Conservation (phyloP, 352 stramenopile genomes). For the Thalassiosira sp. region DNA sequence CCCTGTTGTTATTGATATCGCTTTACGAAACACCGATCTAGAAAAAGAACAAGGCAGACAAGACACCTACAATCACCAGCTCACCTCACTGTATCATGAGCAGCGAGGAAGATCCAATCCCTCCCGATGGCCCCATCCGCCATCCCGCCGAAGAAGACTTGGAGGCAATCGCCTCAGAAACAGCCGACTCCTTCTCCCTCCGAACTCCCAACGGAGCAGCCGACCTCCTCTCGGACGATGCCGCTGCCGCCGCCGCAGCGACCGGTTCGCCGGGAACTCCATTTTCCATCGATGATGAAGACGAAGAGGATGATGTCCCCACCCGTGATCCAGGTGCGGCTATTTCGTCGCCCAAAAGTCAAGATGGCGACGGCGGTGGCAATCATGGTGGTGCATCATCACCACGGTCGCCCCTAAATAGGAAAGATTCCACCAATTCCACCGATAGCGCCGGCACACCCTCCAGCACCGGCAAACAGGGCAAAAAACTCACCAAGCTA, state of each 20-base stretch:
- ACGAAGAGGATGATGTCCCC: conserved; percentile 12
- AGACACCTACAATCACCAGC: too few relatives aligned
- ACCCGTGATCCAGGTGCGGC: not conserved
- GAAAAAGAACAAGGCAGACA: too few relatives aligned
- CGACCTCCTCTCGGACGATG: conserved; percentile 20
- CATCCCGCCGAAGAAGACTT: conserved; percentile 21
- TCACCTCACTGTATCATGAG: too few relatives aligned
- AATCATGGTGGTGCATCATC: not conserved
- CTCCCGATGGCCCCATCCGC: too few relatives aligned
- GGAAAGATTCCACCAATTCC: too few relatives aligned
- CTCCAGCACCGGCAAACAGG: not conserved
- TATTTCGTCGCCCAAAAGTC: not conserved
- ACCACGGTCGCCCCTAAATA: too few relatives aligned
- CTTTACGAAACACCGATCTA: too few relatives aligned
- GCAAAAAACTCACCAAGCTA: conserved; percentile 17
- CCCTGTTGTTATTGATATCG: too few relatives aligned
- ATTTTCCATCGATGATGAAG: conserved; percentile 19
- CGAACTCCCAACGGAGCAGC: conserved; percentile 1
- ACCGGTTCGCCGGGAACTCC: not conserved
- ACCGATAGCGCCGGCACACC: not conserved
- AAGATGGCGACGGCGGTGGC: not conserved
- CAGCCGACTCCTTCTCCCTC: not conserved
- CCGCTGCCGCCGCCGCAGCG: not conserved
- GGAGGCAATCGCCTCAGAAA: conserved; percentile 18
- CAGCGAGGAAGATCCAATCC: too few relatives aligned